These are phyloP conservation scores for Fusarium sp. DNA, from an alignment of 2,329 filamentous ascomycete genomes.

Conservation along the genomic window DNA sequence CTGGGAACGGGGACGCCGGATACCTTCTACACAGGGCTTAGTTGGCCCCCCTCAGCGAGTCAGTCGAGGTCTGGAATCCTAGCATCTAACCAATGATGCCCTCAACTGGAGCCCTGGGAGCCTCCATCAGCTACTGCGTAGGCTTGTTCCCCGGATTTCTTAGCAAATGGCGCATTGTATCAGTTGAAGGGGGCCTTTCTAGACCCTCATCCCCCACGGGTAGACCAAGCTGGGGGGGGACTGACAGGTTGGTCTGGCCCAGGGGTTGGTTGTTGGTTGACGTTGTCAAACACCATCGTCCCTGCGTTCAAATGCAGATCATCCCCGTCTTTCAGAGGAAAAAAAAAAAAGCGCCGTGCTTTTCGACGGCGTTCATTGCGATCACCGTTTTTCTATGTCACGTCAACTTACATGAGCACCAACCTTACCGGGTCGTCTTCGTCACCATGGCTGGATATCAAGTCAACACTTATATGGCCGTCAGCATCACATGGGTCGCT, in stretches of 20 bases:
- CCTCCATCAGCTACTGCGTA: background rate
- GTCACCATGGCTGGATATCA: conserved; percentile 34
- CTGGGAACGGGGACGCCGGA: background rate
- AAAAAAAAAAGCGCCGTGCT: background rate
- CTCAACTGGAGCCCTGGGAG: background rate
- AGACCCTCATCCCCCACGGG: conserved; percentile 2
- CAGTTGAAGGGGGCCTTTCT: background rate
- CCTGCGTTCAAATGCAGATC: conserved; percentile 37
- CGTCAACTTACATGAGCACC: background rate
- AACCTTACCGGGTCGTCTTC: conserved; percentile 2
- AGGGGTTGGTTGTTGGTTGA: background rate
- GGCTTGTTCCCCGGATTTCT: conserved; percentile 4
- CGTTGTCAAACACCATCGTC: background rate
- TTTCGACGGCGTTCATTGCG: conserved; percentile 2
- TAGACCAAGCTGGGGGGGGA: background rate
- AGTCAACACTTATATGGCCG: conserved; percentile 28
- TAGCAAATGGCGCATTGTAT: background rate
- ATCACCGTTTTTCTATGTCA: conserved; percentile 4
- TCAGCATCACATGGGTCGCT: conserved; percentile 37
- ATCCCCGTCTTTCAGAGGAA: conserved; percentile 11
- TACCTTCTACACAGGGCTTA: conserved; percentile 1
- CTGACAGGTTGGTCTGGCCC: background rate
- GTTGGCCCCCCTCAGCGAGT: background rate
- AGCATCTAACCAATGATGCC: background rate
- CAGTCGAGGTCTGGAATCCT: background rate